Evolutionary conservation across 2,329 filamentous ascomycete species (phyloP).

Genomic region (Aspergillus vadensis): DNA sequence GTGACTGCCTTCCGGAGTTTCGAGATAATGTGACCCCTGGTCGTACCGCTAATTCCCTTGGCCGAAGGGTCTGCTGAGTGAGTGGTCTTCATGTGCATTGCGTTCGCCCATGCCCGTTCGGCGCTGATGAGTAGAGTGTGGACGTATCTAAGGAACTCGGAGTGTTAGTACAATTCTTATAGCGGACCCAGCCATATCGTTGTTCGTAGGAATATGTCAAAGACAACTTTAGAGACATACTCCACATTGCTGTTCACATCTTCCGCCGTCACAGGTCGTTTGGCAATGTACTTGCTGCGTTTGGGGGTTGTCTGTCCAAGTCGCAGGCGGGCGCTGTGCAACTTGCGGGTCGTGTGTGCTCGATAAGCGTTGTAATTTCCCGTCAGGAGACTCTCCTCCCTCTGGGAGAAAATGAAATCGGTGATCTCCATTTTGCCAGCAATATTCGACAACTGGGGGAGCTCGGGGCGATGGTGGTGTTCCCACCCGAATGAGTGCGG

Average conservation of each 20-base stretch:
- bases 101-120: constrained; percentile 92
- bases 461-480: constrained; percentile 6
- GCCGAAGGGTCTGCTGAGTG: constrained; percentile 72
- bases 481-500: constrained; percentile 23
- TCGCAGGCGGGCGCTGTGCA: constrained; percentile 82
- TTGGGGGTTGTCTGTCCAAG: constrained; percentile 81
- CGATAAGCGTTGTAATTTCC: constrained; percentile 89
- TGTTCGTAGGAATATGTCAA: neutral
- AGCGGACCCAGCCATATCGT: neutral
- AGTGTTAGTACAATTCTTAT: neutral
- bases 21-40: constrained; percentile 85
- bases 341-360: constrained; percentile 72
- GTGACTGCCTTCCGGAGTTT: constrained; percentile 77
- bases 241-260: constrained; percentile 74
- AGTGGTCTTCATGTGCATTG: constrained; percentile 87
- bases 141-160: constrained; percentile 60
- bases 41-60: constrained; percentile 75
- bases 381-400: constrained; percentile 81
- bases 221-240: constrained; percentile 53
- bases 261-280: constrained; percentile 69
- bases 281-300: constrained; percentile 79
- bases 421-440: constrained; percentile 78
- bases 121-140: constrained; percentile 80
- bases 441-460: constrained; percentile 6
- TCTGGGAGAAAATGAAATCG: constrained; percentile 73